phyloP scores from a whole-genome alignment of 768 basidiomycete genomes.

The Cystobasidium onofrii region DNA sequence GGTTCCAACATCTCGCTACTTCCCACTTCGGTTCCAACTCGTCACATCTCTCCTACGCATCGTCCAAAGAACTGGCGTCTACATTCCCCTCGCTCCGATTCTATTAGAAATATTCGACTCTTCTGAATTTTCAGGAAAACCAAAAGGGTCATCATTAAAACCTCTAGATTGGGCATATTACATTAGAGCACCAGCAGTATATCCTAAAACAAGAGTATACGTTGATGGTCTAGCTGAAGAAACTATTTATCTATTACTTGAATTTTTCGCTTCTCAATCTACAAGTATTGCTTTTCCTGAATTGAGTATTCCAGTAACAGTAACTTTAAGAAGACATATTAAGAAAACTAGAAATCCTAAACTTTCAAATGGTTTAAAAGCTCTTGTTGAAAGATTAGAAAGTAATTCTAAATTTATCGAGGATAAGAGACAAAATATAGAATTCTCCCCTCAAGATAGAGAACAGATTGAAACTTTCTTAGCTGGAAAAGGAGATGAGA shows the following conservation, averaged over 20 bases:
- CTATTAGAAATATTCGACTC: constrained; percentile 77
- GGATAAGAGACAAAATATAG: constrained; percentile 58
- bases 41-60: constrained; percentile 79
- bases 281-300: constrained; percentile 91
- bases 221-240: constrained; percentile 77
- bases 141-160: constrained; percentile 74
- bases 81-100: constrained; percentile 78
- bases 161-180: constrained; percentile 80
- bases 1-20: constrained; percentile 79
- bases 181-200: constrained; percentile 79
- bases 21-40: constrained; percentile 89
- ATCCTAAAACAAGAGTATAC: constrained; percentile 78
- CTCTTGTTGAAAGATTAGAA: constrained; percentile 75
- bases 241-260: constrained; percentile 63
- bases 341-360: constrained; percentile 58
- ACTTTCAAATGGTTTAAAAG: constrained; percentile 55
- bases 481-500: constrained; percentile 51
- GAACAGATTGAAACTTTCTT: constrained; percentile 59
- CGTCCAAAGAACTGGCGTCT: constrained; percentile 70
- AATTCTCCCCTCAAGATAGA: constrained; percentile 66
- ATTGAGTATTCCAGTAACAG: constrained; percentile 66
- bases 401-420: constrained; percentile 74
- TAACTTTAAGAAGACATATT: constrained; percentile 62
- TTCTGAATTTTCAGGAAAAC: constrained; percentile 59
- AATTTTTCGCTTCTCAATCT: constrained; percentile 69